A percentile compares a stretch with the other conserved stretches of the same genome.
These are phyloP conservation scores for Alternaria gansuensis DNA, from an alignment of 2,329 filamentous ascomycete genomes.

Conservation along the genomic window DNA sequence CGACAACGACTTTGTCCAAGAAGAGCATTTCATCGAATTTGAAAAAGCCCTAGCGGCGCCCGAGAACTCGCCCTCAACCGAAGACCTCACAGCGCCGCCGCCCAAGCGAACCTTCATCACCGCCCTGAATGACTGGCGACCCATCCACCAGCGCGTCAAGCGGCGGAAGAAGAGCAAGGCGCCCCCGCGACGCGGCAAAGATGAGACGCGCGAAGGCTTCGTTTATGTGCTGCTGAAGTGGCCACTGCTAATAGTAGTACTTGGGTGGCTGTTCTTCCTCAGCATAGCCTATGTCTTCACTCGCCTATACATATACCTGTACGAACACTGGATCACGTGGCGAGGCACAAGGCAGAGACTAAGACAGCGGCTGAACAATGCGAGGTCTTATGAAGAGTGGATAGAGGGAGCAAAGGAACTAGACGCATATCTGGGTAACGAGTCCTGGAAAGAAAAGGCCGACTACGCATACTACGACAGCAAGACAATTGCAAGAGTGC, in stretches of 20 bases:
- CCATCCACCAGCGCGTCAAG: conserved; percentile 76
- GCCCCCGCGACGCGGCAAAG: conserved; percentile 65
- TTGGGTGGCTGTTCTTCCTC: conserved; percentile 80
- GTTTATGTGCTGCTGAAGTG: conserved; percentile 90
- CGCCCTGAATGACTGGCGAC: conserved; percentile 95
- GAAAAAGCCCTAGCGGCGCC: conserved; percentile 82
- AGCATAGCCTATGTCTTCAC: conserved; percentile 80
- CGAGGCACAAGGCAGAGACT: conserved; percentile 78
- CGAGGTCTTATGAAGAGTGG: conserved; percentile 85
- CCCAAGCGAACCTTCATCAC: conserved; percentile 72
- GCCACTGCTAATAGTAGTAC: conserved; percentile 83
- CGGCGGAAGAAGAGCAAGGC: conserved; percentile 51
- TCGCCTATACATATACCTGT: conserved; percentile 86
- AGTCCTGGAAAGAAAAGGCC: conserved; percentile 78
- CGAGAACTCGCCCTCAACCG: conserved; percentile 72
- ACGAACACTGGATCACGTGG: conserved; percentile 93
- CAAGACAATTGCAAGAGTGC: conserved; percentile 79
- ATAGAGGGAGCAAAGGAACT: conserved; percentile 78
- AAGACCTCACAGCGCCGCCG: conserved; percentile 61
- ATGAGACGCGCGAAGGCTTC: conserved; percentile 94
- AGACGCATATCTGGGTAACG: conserved; percentile 82
- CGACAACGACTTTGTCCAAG: conserved; percentile 77
- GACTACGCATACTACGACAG: conserved; percentile 85
- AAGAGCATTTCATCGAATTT: conserved; percentile 79
- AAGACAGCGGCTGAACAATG: conserved; percentile 73